These are phyloP conservation scores for Umbelopsis sp. DNA, from an alignment of 192 early-diverging fungal species.

Conservation along the genomic window DNA sequence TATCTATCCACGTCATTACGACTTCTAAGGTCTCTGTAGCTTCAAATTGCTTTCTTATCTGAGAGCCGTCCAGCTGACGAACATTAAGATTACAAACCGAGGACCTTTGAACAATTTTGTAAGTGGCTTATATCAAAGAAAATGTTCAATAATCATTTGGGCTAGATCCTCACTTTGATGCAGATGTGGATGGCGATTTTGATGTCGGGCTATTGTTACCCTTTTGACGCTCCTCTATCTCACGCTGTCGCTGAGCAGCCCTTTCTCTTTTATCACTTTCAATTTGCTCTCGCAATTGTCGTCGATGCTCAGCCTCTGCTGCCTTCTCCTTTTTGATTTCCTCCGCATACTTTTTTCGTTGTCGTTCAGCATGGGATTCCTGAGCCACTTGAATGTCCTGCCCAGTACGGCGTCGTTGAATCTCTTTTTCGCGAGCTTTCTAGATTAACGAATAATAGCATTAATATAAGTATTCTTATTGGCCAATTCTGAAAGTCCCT, in stretches of 20 bases:
- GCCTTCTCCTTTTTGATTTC: conserved; percentile 31
- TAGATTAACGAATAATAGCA: background rate
- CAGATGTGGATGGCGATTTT: background rate
- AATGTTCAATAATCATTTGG: background rate
- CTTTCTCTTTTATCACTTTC: conserved; percentile 29
- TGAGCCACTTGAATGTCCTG: conserved; percentile 22
- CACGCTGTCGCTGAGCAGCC: background rate
- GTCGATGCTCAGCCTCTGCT: conserved; percentile 30
- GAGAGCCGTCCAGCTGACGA: conserved; percentile 36
- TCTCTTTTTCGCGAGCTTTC: conserved; percentile 26
- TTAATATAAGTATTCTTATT: background rate
- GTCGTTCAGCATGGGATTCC: conserved; percentile 17
- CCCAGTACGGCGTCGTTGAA: conserved; percentile 32
- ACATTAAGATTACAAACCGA: conserved; percentile 31
- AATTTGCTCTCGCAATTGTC: conserved; percentile 36
- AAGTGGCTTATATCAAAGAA: background rate
- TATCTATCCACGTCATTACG: conserved; percentile 35
- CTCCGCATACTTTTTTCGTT: conserved; percentile 31
- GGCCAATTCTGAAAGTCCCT: background rate
- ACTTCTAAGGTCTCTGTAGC: conserved; percentile 25
- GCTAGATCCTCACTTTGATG: background rate
- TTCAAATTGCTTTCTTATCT: conserved; percentile 28
- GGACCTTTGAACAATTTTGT: background rate
- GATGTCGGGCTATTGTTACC: background rate
- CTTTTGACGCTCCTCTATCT: background rate